Percentiles rank a stretch among this genome's conserved stretches.
Evolutionary conservation across 75 land plant genomes (phyloP).

Genomic region (Sequoiadendron giganteum): DNA sequence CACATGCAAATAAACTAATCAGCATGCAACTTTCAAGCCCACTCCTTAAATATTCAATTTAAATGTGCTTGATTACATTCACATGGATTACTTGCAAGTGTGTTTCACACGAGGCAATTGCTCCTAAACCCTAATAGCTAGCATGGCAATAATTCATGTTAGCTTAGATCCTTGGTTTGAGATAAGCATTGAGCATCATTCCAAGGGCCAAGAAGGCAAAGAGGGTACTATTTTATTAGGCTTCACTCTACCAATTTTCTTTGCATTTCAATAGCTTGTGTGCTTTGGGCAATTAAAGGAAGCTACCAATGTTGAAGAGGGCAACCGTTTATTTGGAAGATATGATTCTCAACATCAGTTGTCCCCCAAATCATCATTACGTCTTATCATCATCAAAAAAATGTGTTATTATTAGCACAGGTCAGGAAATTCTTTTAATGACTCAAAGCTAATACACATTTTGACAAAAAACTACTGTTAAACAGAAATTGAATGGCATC

Average conservation of each 20-base stretch:
- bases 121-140: background rate
- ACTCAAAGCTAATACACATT: background rate
- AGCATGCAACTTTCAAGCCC: background rate
- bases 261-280: background rate
- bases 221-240: background rate
- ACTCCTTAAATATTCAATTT: background rate
- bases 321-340: background rate
- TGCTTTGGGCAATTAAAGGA: background rate
- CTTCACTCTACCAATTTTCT: background rate
- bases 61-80: background rate
- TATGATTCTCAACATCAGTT: background rate
- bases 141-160: background rate
- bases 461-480: background rate
- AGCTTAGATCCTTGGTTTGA: background rate
- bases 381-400: background rate
- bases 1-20: too few species aligned
- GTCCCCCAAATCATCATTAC: background rate
- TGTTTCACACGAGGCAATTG: background rate
- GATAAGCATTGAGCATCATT: background rate
- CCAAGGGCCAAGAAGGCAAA: background rate
- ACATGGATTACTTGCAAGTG: background rate
- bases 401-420: background rate
- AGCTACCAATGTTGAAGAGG: background rate
- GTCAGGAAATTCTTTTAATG: background rate
- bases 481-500: background rate